Base-by-base conservation (phyloP, 495 filamentous ascomycete genomes). In the Penicillium macrosclerotiorum region DNA sequence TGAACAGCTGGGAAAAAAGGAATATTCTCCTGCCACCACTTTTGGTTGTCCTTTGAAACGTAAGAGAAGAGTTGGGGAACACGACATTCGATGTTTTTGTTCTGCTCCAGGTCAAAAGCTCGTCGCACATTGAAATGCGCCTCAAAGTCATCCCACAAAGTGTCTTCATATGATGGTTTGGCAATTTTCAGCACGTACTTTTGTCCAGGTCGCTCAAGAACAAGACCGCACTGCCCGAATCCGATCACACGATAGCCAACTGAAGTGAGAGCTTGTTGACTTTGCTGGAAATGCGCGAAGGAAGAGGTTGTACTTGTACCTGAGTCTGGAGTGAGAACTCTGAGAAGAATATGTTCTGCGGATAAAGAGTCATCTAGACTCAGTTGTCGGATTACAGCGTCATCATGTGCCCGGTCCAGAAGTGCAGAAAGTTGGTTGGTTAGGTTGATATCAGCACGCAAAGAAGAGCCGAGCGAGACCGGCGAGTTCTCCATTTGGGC, bases 21-120 rank as follows among this genome's bases (percentile, higher is more conserved):
- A 11, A 52, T 3, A 18, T 55, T 42, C 9, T 52, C 14, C 6
- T 49, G 11, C 62, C 64, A 68, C 64, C 55, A 66, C 8, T 8
- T 7, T 3, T 52, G 12, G 33, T 63, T 42, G 8, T 36, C 33
- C 17, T 49, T 42, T 29, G 51, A n/a, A 20, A 54, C 16, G 23
- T 49, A 54, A 24, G 40, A 42, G 13, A 49, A 49, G 1, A 49
- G 3, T 18, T 12, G 19, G 1, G 51, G 51, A 0, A 54, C 45
- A 5, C 45, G 39, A 14, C 39, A 48, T 24, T 40, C 26, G 8
- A 29, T 6, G 1, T 19, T 13, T 17, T 25, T 14, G 5, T 18
- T 11, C 1, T 45, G 11, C 4, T 25, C n/a, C n/a, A n/a, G 23
- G 14, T 42, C 20, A 17, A 54, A 45, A 4, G 45, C 51, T 18